Conservation (phyloP, 805 yeast genomes). For the Candida incommunis region DNA sequence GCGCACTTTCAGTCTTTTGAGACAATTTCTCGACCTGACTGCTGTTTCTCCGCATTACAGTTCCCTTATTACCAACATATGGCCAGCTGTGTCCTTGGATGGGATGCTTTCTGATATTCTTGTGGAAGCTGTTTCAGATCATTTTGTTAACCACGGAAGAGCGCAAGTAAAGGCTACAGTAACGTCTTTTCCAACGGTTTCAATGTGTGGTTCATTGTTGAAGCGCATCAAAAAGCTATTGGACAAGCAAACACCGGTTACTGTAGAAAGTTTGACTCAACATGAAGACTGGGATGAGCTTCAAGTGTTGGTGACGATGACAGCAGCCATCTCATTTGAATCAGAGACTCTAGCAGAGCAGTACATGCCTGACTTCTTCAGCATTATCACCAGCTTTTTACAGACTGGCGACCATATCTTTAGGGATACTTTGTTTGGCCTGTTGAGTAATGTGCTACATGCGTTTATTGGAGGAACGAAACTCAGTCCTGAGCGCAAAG, state of each 20-base stretch:
- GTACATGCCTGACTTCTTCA: slow-evolving; percentile 52
- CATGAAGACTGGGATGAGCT: slow-evolving; percentile 59
- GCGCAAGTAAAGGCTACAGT: slow-evolving; percentile 38
- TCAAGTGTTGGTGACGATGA: slow-evolving; percentile 47
- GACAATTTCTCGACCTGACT: slow-evolving; percentile 36
- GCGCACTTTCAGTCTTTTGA: slow-evolving; percentile 42
- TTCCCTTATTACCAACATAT: slow-evolving; percentile 39
- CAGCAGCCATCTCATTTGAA: slow-evolving; percentile 58
- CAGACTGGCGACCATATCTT: slow-evolving; percentile 40
- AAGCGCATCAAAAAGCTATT: slow-evolving; percentile 41
- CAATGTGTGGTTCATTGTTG: slow-evolving; percentile 52
- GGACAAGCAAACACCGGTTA: slow-evolving; percentile 27
- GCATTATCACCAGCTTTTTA: slow-evolving; percentile 45
- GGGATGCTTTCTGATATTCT: slow-evolving; percentile 41
- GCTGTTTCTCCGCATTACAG: slow-evolving; percentile 1
- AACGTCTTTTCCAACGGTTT: slow-evolving; percentile 54
- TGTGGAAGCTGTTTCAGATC: slow-evolving; percentile 69
- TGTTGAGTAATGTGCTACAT: slow-evolving; percentile 54
- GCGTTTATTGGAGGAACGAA: slow-evolving; percentile 46
- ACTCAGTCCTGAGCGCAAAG: slow-evolving; percentile 27
- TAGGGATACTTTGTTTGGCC: slow-evolving; percentile 44
- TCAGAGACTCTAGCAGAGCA: slow-evolving; percentile 20
- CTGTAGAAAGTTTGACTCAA: slow-evolving; percentile 32
- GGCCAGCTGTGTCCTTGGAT: slow-evolving; percentile 54
- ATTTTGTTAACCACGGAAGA: slow-evolving; percentile 21